phyloP scores from a whole-genome alignment of 352 stramenopile species.

The Elongisporangium anandrum region DNA sequence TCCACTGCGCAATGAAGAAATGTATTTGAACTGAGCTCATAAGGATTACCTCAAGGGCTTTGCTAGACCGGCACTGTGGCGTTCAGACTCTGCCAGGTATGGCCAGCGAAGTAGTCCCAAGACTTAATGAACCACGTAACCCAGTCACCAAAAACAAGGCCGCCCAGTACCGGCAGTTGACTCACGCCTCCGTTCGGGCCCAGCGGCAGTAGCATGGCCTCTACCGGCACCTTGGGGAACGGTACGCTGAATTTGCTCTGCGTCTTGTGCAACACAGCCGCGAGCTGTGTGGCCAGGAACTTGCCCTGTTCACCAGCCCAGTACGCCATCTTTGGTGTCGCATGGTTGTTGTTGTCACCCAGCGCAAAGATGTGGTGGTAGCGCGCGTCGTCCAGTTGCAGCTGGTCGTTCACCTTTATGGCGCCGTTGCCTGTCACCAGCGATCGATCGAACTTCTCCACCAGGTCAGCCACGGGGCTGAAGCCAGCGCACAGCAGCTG shows the following conservation, averaged over 20 bases:
- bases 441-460: constrained; percentile 11
- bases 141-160: constrained; percentile 23
- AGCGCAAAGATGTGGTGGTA: constrained; percentile 32
- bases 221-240: constrained; percentile 12
- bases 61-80: constrained; percentile 16
- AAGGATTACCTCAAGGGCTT: no score
- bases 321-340: constrained; percentile 27
- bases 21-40: no score
- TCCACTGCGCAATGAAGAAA: no score
- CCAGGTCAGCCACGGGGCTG: constrained; percentile 11
- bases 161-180: constrained; percentile 24
- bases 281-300: constrained; percentile 18
- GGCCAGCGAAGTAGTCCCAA: constrained; percentile 33
- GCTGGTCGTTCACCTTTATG: constrained; percentile 21
- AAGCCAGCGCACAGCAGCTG: constrained; percentile 31
- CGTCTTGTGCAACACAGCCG: constrained; percentile 13
- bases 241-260: constrained; percentile 15
- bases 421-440: constrained; percentile 13
- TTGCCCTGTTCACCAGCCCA: constrained; percentile 23
- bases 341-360: constrained; percentile 31
- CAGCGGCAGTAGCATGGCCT: constrained; percentile 27
- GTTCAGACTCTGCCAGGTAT: constrained; percentile 26
- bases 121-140: constrained; percentile 24
- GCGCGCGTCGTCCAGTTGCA: constrained; percentile 21
- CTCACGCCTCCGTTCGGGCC: constrained; percentile 25